Evolutionary conservation across 1,284 basidiomycete species (phyloP).

Genomic region (Boletus mariae): DNA sequence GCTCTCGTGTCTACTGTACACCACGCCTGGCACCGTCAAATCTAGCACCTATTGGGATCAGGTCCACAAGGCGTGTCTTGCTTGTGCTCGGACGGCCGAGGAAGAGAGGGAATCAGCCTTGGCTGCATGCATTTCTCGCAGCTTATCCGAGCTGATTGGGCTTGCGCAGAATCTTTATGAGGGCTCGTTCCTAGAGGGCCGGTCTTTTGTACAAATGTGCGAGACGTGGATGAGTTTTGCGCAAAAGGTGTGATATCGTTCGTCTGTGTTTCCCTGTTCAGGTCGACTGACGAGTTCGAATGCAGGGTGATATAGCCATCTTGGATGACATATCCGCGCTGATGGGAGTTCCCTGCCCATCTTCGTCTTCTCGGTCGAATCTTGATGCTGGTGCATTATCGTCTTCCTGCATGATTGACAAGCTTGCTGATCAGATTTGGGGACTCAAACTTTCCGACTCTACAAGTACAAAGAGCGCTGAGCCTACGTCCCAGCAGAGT

Average conservation of each 20-base stretch:
- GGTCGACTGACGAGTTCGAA: background rate
- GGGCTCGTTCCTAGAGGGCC: slow-evolving; percentile 42
- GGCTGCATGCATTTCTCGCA: slow-evolving; percentile 38
- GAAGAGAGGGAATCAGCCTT: slow-evolving; percentile 28
- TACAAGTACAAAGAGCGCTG: background rate
- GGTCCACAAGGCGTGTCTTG: slow-evolving; percentile 46
- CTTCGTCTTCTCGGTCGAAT: slow-evolving; percentile 5
- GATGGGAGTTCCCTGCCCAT: slow-evolving; percentile 27
- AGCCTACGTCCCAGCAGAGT: background rate
- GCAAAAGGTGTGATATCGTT: slow-evolving; percentile 38
- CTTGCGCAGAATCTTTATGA: slow-evolving; percentile 33
- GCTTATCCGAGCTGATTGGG: slow-evolving; percentile 43
- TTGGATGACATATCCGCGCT: slow-evolving; percentile 48
- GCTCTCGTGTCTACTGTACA: slow-evolving; percentile 43
- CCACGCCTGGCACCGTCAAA: slow-evolving; percentile 42
- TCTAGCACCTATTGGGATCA: slow-evolving; percentile 64
- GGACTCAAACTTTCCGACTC: slow-evolving; percentile 17
- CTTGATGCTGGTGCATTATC: background rate
- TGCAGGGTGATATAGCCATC: slow-evolving; percentile 47
- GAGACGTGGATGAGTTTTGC: slow-evolving; percentile 60
- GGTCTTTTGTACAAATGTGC: slow-evolving; percentile 57
- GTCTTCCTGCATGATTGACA: slow-evolving; percentile 17
- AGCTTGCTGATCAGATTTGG: slow-evolving; percentile 14
- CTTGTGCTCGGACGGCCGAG: slow-evolving; percentile 37
- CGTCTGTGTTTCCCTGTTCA: background rate